phyloP scores from a whole-genome alignment of 257 asterid species.

The Linaria vulgaris region DNA sequence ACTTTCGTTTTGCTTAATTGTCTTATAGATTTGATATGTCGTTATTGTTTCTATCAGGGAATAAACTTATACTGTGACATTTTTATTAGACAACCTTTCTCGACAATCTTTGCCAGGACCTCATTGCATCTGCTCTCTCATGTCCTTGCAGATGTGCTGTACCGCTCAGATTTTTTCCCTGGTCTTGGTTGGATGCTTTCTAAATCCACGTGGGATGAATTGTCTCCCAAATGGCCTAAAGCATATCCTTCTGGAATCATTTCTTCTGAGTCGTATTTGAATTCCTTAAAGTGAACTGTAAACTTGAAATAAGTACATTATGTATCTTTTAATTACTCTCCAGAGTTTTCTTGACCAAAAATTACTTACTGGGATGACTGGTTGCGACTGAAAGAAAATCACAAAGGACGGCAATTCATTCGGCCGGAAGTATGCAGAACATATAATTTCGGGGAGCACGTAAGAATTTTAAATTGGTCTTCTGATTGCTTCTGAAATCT shows the following conservation, averaged over 20 bases:
- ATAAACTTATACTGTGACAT: neutral
- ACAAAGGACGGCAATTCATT: conserved; percentile 82
- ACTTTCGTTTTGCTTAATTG: neutral
- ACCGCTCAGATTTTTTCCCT: conserved; percentile 98
- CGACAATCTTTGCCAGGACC: neutral
- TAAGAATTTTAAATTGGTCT: conserved; percentile 38
- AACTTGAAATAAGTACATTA: neutral
- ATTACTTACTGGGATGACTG: conserved; percentile 99
- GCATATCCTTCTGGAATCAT: conserved; percentile 82
- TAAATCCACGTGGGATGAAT: conserved; percentile 87
- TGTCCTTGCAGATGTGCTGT: conserved; percentile 74
- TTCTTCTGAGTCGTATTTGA: conserved; percentile 16
- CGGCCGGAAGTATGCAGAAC: conserved; percentile 99
- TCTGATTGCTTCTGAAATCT: conserved; percentile 20
- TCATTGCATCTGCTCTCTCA: conserved; percentile 24
- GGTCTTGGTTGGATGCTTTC: conserved; percentile 99
- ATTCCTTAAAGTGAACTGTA: conserved; percentile 4
- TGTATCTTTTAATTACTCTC: conserved; percentile 25
- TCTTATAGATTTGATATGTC: conserved; percentile 11
- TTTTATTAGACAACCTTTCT: neutral
- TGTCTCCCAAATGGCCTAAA: conserved; percentile 99
- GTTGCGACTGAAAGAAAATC: conserved; percentile 90
- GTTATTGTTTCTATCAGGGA: neutral
- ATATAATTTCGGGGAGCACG: conserved; percentile 97
- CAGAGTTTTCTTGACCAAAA: conserved; percentile 70